These are phyloP conservation scores for Stevia rebaudiana DNA, from an alignment of 140 eudicot genomes.

Conservation along the genomic window DNA sequence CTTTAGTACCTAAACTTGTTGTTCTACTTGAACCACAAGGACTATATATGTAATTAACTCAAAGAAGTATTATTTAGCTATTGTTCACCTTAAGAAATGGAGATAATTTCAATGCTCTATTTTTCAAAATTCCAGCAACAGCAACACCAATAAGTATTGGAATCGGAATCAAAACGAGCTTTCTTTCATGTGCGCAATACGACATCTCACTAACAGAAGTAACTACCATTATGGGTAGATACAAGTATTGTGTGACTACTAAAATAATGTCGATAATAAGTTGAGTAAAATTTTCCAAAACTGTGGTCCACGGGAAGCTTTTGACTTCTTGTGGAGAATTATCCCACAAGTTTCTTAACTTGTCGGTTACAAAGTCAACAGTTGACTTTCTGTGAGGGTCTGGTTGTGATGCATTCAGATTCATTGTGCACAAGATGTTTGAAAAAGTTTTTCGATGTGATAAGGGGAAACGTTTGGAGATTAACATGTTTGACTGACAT, in stretches of 20 bases:
- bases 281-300: slow-evolving; percentile 61
- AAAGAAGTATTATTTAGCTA: background rate
- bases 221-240: slow-evolving; percentile 55
- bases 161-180: slow-evolving; percentile 49
- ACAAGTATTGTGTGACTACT: slow-evolving; percentile 53
- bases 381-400: slow-evolving; percentile 44
- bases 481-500: slow-evolving; percentile 23
- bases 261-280: slow-evolving; percentile 57
- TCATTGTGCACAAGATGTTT: slow-evolving; percentile 39
- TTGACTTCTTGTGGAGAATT: slow-evolving; percentile 68
- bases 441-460: slow-evolving; percentile 19
- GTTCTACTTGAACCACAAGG: no score
- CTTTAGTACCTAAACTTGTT: no score
- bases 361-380: slow-evolving; percentile 37
- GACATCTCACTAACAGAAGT: slow-evolving; percentile 82
- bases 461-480: slow-evolving; percentile 25
- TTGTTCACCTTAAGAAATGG: slow-evolving; percentile 63
- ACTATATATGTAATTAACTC: background rate
- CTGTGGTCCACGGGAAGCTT: slow-evolving; percentile 72
- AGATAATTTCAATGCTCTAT: slow-evolving; percentile 62
- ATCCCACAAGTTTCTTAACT: slow-evolving; percentile 63
- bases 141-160: slow-evolving; percentile 66
- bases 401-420: slow-evolving; percentile 60
- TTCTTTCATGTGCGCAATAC: slow-evolving; percentile 79
- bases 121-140: slow-evolving; percentile 55